phyloP scores from a whole-genome alignment of 352 stramenopile species.

The Globisporangium uncinulatum region DNA sequence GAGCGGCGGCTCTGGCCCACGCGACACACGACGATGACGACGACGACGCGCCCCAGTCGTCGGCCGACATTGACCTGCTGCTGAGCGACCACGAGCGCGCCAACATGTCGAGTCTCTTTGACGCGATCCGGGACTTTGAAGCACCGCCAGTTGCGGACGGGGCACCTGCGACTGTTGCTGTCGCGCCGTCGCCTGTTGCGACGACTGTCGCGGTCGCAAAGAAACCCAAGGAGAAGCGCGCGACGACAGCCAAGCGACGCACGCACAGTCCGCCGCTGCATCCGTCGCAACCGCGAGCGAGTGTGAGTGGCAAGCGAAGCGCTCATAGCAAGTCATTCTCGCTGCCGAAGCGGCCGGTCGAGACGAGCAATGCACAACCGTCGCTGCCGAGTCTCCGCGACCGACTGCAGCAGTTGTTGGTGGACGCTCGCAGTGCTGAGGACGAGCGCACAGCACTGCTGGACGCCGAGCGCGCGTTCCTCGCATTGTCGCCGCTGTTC shows the following conservation, averaged over 20 bases:
- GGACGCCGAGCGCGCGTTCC: conserved; percentile 38
- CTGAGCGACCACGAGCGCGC: conserved; percentile 59
- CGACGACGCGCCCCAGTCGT: conserved; percentile 2
- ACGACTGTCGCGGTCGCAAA: conserved; percentile 8
- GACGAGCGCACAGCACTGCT: conserved; percentile 19
- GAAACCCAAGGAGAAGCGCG: conserved; percentile 12
- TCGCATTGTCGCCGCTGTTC: conserved; percentile 58
- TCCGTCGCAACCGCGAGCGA: conserved; percentile 5
- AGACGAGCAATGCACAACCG: neutral
- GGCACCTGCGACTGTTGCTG: conserved; percentile 8
- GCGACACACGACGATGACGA: neutral
- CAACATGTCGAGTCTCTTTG: conserved; percentile 55
- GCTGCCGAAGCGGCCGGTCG: conserved; percentile 23
- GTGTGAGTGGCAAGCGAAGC: neutral
- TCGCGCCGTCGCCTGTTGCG: conserved; percentile 2
- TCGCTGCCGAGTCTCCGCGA: conserved; percentile 11
- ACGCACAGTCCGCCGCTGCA: conserved; percentile 18
- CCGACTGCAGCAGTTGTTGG: conserved; percentile 18
- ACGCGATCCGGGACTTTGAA: conserved; percentile 70
- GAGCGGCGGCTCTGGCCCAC: no score
- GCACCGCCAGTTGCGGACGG: conserved; percentile 16
- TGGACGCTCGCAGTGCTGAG: neutral
- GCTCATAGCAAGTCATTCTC: conserved; percentile 17
- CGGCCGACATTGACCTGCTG: conserved; percentile 40
- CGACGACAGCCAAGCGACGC: conserved; percentile 16